Evolutionary conservation across 2,329 filamentous ascomycete genomes (phyloP).

Genomic region (Cladosporium sp.): DNA sequence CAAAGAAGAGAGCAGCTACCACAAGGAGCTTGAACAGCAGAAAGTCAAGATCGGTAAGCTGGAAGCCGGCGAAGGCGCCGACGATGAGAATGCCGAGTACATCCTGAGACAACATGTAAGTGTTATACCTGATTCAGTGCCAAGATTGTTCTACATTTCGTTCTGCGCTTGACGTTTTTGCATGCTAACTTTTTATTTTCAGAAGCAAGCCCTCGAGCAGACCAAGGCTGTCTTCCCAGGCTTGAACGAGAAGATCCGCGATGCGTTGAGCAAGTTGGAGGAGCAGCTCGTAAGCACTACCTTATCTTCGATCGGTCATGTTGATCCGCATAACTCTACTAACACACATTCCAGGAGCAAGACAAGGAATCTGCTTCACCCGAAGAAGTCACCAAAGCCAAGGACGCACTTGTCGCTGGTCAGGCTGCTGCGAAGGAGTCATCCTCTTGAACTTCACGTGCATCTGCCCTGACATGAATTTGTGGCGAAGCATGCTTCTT

Average conservation of each 20-base stretch:
- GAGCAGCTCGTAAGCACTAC: slow-evolving; percentile 61
- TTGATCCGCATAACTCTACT: not conserved
- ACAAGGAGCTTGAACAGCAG: slow-evolving; percentile 76
- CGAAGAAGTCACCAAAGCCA: slow-evolving; percentile 44
- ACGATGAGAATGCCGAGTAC: slow-evolving; percentile 70
- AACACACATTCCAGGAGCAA: slow-evolving; percentile 31
- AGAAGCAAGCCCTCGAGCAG: slow-evolving; percentile 78
- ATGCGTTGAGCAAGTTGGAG: slow-evolving; percentile 70
- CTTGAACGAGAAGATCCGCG: slow-evolving; percentile 65
- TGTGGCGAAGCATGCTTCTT: not conserved
- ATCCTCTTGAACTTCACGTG: slow-evolving; percentile 17
- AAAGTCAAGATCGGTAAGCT: slow-evolving; percentile 67
- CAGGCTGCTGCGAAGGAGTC: slow-evolving; percentile 37
- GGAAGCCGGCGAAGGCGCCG: slow-evolving; percentile 43
- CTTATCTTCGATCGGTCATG: not conserved
- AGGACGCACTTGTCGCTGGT: slow-evolving; percentile 39
- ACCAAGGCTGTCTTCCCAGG: slow-evolving; percentile 77
- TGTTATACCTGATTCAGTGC: no score
- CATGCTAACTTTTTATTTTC: no score
- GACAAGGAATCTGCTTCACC: slow-evolving; percentile 38
- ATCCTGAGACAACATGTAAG: slow-evolving; percentile 82
- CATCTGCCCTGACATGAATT: not conserved
- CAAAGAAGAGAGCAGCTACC: slow-evolving; percentile 88
- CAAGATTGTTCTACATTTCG: no score
- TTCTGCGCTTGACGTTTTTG: no score